Percentiles rank a stretch among this genome's conserved stretches.
Evolutionary conservation across 164 flowering plant species (phyloP).

Genomic region (Dillenia suffruticosa): DNA sequence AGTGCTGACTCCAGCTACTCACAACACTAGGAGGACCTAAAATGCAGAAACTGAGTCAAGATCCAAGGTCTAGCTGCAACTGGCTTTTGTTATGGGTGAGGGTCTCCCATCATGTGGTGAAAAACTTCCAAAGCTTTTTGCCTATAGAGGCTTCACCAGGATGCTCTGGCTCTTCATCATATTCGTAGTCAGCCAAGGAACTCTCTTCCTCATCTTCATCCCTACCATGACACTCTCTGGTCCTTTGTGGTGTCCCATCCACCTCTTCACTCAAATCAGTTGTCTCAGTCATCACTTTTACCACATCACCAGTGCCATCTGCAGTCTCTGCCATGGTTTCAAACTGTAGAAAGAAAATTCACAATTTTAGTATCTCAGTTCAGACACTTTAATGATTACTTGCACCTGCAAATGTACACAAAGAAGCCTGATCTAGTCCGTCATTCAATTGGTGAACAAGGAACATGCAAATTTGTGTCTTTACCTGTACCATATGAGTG

Average conservation of each 20-base stretch:
- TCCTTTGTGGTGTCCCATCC: constrained; percentile 26
- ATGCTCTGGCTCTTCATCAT: constrained; percentile 29
- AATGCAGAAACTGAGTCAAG: too few species aligned
- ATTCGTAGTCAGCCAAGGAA: constrained; percentile 20
- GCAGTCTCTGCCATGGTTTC: constrained; percentile 14
- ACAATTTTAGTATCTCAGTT: too few species aligned
- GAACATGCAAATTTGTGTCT: constrained; percentile 5
- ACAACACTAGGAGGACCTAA: neutral
- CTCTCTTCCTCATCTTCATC: constrained; percentile 25
- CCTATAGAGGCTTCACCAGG: constrained; percentile 61
- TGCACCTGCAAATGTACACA: too few species aligned
- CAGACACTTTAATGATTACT: too few species aligned
- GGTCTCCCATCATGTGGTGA: constrained; percentile 50
- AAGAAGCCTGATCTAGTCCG: too few species aligned
- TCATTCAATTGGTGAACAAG: too few species aligned
- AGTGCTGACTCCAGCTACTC: constrained; percentile 7
- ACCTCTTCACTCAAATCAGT: constrained; percentile 35
- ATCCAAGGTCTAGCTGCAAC: too few species aligned
- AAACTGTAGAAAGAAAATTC: constrained; percentile 26
- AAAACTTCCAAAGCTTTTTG: constrained; percentile 78
- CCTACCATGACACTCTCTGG: constrained; percentile 5
- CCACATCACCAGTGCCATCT: constrained; percentile 21
- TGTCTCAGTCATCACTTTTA: constrained; percentile 15
- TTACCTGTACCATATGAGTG: constrained; percentile 22
- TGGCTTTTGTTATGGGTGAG: too few species aligned